These are phyloP conservation scores for Aquanectria penicillioides DNA, from an alignment of 2,329 filamentous ascomycete genomes.

Conservation along the genomic window DNA sequence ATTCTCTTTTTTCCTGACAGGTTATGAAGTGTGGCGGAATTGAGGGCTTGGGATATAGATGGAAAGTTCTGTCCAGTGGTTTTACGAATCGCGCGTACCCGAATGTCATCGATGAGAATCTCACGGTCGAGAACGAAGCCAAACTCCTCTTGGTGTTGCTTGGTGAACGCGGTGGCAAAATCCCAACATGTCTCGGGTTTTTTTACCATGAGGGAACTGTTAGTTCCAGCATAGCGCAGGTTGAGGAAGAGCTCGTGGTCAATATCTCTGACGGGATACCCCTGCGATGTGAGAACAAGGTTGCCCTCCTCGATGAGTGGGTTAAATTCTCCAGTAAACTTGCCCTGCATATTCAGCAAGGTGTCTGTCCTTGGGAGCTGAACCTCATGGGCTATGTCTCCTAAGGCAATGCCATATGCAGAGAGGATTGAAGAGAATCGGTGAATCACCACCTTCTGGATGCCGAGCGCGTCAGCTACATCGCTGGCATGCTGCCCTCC, in stretches of 20 bases:
- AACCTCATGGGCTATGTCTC: slow-evolving; percentile 51
- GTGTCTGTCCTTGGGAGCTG: slow-evolving; percentile 44
- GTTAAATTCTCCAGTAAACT: neutral
- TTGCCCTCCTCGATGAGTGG: slow-evolving; percentile 29
- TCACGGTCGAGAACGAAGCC: slow-evolving; percentile 63
- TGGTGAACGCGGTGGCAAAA: slow-evolving; percentile 73
- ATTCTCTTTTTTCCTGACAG: too few species aligned
- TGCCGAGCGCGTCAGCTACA: slow-evolving; percentile 51
- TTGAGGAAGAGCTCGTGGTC: slow-evolving; percentile 54
- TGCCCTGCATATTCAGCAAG: slow-evolving; percentile 27
- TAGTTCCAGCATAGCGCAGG: slow-evolving; percentile 54
- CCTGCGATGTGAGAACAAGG: neutral
- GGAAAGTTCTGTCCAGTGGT: slow-evolving; percentile 17
- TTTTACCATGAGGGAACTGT: slow-evolving; percentile 50
- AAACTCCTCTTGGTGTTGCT: slow-evolving; percentile 79
- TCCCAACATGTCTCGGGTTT: slow-evolving; percentile 57
- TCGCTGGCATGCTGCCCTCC: slow-evolving; percentile 69
- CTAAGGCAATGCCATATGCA: slow-evolving; percentile 54
- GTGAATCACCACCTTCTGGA: slow-evolving; percentile 52
- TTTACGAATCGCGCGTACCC: slow-evolving; percentile 45
- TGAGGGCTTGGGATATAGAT: slow-evolving; percentile 24
- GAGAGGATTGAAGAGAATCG: slow-evolving; percentile 47
- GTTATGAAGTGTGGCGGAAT: slow-evolving; percentile 46
- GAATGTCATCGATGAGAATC: slow-evolving; percentile 54
- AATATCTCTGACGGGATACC: slow-evolving; percentile 48